phyloP scores from a whole-genome alignment of 352 stramenopile genomes.

The Thalassiosira livingstoniorum region DNA sequence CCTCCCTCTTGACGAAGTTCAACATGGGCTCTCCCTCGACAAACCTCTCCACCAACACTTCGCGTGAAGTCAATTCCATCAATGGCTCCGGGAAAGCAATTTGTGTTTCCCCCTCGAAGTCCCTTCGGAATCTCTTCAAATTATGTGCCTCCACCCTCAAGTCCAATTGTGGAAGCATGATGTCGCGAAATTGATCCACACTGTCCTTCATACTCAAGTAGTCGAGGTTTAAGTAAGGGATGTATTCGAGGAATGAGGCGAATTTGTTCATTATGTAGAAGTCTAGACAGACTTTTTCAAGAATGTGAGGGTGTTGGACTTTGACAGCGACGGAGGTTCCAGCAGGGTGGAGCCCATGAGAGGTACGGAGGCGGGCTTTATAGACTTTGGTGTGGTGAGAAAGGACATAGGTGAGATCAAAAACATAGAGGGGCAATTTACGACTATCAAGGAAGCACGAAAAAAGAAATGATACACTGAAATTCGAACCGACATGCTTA shows the following conservation, averaged over 20 bases:
- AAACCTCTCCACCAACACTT: constrained; percentile 82
- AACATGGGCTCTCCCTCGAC: constrained; percentile 78
- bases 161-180: constrained; percentile 86
- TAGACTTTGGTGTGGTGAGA: constrained; percentile 23
- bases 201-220: constrained; percentile 81
- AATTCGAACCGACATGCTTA: not conserved
- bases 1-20: constrained; percentile 66
- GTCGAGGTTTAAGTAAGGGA: constrained; percentile 78
- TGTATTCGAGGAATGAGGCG: constrained; percentile 67
- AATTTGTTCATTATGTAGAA: constrained; percentile 85
- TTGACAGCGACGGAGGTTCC: constrained; percentile 80
- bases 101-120: constrained; percentile 75
- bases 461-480: not conserved
- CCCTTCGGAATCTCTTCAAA: constrained; percentile 74
- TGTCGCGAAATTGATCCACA: constrained; percentile 83
- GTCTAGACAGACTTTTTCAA: constrained; percentile 82
- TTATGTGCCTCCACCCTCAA: constrained; percentile 78
- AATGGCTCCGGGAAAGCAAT: constrained; percentile 77
- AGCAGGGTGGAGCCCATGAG: constrained; percentile 52
- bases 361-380: constrained; percentile 42
- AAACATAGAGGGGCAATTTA: not conserved
- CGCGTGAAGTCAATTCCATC: constrained; percentile 65
- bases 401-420: not conserved
- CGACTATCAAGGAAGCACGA: not conserved
- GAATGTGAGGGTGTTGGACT: constrained; percentile 82